Evolutionary conservation across 495 filamentous ascomycete species (phyloP).

Genomic region (Beverwykella pulmonaria): DNA sequence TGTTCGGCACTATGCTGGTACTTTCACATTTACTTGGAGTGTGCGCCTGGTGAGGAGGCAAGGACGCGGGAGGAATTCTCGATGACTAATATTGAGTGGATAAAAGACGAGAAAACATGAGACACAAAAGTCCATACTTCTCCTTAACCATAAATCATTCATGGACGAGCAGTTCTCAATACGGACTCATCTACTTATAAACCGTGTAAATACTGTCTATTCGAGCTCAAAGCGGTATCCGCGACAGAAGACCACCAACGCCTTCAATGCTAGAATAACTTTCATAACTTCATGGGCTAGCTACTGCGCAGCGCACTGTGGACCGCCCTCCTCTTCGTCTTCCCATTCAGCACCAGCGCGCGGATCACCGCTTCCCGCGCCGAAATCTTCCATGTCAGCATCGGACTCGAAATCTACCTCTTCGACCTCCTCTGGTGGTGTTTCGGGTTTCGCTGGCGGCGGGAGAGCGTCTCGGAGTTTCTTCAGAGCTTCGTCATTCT

Average conservation of each 20-base stretch:
- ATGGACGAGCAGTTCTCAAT: background rate
- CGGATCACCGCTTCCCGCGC: conserved; percentile 67
- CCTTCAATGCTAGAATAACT: background rate
- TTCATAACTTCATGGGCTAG: background rate
- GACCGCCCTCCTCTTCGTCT: conserved; percentile 58
- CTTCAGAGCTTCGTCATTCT: conserved; percentile 65
- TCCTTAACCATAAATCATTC: background rate
- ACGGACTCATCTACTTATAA: background rate
- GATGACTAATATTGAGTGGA: too few relatives aligned
- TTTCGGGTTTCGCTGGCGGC: conserved; percentile 48
- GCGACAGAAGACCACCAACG: background rate
- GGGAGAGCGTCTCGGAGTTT: conserved; percentile 76
- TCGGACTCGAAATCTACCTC: conserved; percentile 84
- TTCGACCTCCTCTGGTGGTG: conserved; percentile 68
- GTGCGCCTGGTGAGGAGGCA: too few relatives aligned
- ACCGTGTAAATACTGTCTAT: background rate
- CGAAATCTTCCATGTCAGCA: conserved; percentile 76
- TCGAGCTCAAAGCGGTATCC: background rate
- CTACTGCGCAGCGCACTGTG: conserved; percentile 90
- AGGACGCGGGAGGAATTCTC: too few relatives aligned
- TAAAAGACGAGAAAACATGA: background rate
- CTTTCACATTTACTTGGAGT: too few relatives aligned
- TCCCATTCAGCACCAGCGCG: conserved; percentile 75
- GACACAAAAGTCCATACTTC: background rate
- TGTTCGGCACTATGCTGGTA: too few relatives aligned